These are phyloP conservation scores for Rhizopogon roseolus DNA, from an alignment of 768 basidiomycete species.

Conservation along the genomic window DNA sequence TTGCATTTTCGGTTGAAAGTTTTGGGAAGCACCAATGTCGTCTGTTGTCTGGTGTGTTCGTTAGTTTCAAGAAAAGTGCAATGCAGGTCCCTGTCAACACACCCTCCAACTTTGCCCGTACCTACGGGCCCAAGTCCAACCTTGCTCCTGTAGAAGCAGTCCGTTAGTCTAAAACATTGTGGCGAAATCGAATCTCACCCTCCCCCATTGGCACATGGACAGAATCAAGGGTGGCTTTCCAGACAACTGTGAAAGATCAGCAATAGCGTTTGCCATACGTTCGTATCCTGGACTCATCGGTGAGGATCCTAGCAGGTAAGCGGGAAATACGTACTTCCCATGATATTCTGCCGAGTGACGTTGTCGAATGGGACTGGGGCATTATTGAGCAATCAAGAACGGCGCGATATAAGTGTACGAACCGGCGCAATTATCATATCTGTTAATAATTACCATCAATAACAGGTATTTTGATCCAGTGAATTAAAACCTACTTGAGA, in stretches of 20 bases:
- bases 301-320: neutral
- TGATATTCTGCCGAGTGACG: constrained; percentile 49
- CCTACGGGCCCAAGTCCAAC: constrained; percentile 57
- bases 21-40: constrained; percentile 35
- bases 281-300: constrained; percentile 41
- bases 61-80: neutral
- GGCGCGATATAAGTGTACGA: constrained; percentile 3
- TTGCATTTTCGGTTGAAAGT: neutral
- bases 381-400: neutral
- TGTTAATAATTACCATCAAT: constrained; percentile 11
- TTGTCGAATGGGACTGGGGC: constrained; percentile 51
- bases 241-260: constrained; percentile 38
- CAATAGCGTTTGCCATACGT: constrained; percentile 58
- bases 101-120: constrained; percentile 68
- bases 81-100: constrained; percentile 10
- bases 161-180: neutral
- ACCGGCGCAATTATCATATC: constrained; percentile 61
- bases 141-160: constrained; percentile 40
- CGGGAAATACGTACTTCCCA: constrained; percentile 39
- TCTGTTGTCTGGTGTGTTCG: constrained; percentile 36
- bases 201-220: constrained; percentile 67
- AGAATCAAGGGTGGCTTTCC: constrained; percentile 52
- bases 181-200: constrained; percentile 32
- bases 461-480: neutral
- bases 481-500: constrained; percentile 42